Conservation (phyloP, 371 early-diverging fungal species). For the Mortierella sp. region DNA sequence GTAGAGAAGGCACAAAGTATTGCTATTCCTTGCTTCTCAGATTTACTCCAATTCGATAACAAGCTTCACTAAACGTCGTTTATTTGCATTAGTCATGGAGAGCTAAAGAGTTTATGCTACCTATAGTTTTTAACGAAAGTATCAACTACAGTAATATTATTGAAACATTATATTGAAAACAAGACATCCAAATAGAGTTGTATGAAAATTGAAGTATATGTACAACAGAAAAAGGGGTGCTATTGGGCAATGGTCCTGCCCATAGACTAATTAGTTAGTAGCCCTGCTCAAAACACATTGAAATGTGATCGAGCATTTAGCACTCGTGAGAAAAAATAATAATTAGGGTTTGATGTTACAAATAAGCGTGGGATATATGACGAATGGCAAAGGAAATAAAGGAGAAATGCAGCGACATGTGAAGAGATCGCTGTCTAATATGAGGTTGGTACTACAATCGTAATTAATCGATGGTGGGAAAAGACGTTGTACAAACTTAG, state of each 20-base stretch:
- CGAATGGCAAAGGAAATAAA: not conserved
- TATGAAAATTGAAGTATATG: not conserved
- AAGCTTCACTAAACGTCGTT: too few relatives aligned
- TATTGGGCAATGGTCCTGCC: not conserved
- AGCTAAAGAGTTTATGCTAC: too few relatives aligned
- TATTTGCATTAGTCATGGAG: too few relatives aligned
- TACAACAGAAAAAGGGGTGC: constrained; percentile 3
- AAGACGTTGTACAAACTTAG: not conserved
- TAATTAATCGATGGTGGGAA: not conserved
- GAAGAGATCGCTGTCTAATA: constrained; percentile 4
- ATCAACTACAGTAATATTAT: too few relatives aligned
- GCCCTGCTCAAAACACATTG: not conserved
- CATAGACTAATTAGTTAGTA: not conserved
- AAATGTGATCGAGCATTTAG: not conserved
- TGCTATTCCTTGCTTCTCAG: too few relatives aligned
- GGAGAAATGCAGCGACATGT: not conserved
- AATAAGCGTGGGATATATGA: constrained; percentile 6
- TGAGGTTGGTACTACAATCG: constrained; percentile 3
- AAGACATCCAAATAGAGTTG: too few relatives aligned
- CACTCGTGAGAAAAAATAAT: not conserved
- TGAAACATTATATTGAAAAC: too few relatives aligned
- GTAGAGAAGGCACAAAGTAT: too few relatives aligned
- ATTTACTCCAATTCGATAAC: too few relatives aligned
- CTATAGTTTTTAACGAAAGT: too few relatives aligned
- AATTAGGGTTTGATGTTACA: constrained; percentile 1